Percentiles rank a stretch among this genome's conserved stretches.
phyloP scores from a whole-genome alignment of 768 basidiomycete species.

The Pleurotus ostreatus region DNA sequence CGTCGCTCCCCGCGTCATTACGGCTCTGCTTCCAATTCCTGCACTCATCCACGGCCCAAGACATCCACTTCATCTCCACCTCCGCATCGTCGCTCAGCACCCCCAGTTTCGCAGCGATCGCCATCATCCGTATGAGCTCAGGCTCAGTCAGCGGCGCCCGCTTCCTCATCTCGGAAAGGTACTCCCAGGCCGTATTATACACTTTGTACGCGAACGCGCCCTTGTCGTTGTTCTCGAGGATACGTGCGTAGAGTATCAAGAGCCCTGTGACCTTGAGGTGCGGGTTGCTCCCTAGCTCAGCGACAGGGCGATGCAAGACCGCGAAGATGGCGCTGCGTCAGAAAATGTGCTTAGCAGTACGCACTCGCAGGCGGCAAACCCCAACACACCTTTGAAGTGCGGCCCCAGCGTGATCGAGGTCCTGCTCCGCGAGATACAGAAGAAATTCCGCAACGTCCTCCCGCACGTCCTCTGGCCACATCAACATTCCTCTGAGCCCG shows the following conservation, averaged over 20 bases:
- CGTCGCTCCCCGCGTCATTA: no score
- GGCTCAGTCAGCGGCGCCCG: not conserved
- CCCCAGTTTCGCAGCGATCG: not conserved
- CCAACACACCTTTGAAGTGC: not conserved
- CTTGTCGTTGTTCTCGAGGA: slow-evolving; percentile 42
- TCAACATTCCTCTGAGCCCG: not conserved
- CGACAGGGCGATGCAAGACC: slow-evolving; percentile 19
- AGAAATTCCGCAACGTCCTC: not conserved
- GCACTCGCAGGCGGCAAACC: not conserved
- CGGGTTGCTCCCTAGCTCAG: slow-evolving; percentile 39
- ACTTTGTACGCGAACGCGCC: slow-evolving; percentile 33
- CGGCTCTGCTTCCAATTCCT: not conserved
- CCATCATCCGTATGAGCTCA: not conserved
- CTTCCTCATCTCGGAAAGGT: slow-evolving; percentile 19
- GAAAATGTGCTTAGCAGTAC: not conserved
- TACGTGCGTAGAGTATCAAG: slow-evolving; percentile 54
- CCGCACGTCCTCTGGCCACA: not conserved
- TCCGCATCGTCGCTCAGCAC: not conserved
- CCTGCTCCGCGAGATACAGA: not conserved
- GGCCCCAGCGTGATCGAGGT: not conserved
- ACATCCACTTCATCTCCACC: not conserved
- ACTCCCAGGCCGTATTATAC: slow-evolving; percentile 30
- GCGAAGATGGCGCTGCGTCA: not conserved
- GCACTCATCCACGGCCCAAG: not conserved
- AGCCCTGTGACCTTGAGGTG: slow-evolving; percentile 68